These are phyloP conservation scores for Trichoderma sp. DNA, from an alignment of 2,329 filamentous ascomycete genomes.

Conservation along the genomic window DNA sequence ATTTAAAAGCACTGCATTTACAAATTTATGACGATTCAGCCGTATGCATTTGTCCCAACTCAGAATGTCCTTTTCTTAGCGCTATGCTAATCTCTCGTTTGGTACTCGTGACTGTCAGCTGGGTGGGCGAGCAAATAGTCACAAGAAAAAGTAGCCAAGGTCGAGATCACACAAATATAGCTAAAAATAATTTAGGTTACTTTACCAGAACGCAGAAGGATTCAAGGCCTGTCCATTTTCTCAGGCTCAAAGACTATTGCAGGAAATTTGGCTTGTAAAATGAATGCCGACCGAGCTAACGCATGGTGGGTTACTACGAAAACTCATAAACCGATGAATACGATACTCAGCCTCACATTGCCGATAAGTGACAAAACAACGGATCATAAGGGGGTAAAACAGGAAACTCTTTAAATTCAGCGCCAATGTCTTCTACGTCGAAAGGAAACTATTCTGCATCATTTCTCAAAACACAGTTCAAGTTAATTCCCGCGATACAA, in stretches of 20 bases:
- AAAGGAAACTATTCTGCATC: not conserved
- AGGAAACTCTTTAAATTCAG: not conserved
- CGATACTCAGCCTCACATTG: not conserved
- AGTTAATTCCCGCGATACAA: not conserved
- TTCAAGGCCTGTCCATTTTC: not conserved
- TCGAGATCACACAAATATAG: not conserved
- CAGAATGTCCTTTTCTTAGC: not conserved
- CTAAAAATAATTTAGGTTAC: not conserved
- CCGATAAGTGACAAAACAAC: not conserved
- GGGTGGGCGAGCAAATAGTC: fast-evolving
- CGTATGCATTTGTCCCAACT: not conserved
- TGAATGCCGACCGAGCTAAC: not conserved
- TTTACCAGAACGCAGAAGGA: not conserved
- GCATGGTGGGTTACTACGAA: not conserved
- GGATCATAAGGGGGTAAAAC: not conserved
- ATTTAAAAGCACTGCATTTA: not conserved
- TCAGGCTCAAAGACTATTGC: not conserved
- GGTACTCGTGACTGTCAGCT: not conserved
- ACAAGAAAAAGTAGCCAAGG: not conserved
- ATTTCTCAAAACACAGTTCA: not conserved
- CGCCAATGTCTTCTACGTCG: fast-evolving
- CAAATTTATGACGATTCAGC: not conserved
- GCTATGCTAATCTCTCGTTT: not conserved
- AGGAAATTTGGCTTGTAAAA: not conserved
- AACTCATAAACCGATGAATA: not conserved